Base-by-base conservation (phyloP, 2,329 filamentous ascomycete species). In the Hypomyces perniciosus region DNA sequence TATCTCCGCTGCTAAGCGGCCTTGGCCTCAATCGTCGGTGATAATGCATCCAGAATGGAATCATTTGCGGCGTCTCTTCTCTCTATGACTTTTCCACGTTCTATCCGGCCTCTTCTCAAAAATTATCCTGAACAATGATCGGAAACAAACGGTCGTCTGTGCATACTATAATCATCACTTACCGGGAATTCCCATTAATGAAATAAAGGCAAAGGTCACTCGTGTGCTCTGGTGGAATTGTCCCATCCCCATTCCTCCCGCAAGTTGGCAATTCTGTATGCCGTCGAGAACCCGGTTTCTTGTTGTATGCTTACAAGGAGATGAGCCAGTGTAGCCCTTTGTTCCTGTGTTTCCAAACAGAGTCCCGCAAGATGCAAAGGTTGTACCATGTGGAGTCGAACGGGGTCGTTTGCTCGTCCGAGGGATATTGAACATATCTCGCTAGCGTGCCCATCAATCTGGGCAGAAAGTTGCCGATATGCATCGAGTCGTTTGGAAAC, bases 401-500 rank as follows among this genome's bases (percentile, higher is more conserved):
- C 50, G 13, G 46, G 50, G 10, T 46, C 45, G 29, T 48, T 47
- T 7, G 50, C 46, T 5, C 51, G 50, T 8, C 46, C 44, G n/a
- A 53, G 30, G 8, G 53, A 47, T 34, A 55, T 53, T 40, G 50
- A 50, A 12, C 46, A 55, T 35, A 55, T 50, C 33, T 53, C 51
- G 3, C 33, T 46, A 9, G 50, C 51, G 40, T 55, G 53, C 7
- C 51, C 38, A 20, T 53, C 47, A 9, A 55, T 53, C 13, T 44
- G 38, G 12, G 50, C 39, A 9, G 48, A 46, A 4, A 50, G 38
- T 34, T 50, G 51, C 10, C 48, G 51, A 40, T 53, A 50, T 6
- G 51, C 48, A 30, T 44, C 27, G 30, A 53, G 43, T 6, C 43
- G 48, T 40, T 50, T 50, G 4, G 51, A 29, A 6, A 50, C 42